Evolutionary conservation across 2,329 filamentous ascomycete species (phyloP), one percentile per base, ranked within the genome.

Genomic region (Ophiosphaerella korrae): DNA sequence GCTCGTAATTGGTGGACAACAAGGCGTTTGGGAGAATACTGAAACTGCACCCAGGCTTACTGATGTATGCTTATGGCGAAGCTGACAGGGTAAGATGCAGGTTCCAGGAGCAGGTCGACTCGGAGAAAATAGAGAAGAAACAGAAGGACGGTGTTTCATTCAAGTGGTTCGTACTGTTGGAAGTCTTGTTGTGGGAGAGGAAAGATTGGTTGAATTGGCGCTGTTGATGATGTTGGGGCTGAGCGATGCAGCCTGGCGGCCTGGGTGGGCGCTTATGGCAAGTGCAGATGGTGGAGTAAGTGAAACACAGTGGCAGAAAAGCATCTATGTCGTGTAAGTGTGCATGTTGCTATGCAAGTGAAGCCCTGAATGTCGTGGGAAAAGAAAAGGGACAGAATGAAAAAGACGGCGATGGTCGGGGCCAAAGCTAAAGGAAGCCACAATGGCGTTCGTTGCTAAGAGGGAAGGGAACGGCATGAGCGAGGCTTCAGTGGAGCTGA

Each of bases 191-290:
- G 46, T 38, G 38, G 51, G 42, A 11, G 54, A 48, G 21, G 21
- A 53, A 58, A 62, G 66, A 71, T 69, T 72, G 68, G 68, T 56
- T 55, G 50, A 53, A 53, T 70, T 71, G 63, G 62, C 63, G 63
- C 62, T 54, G 65, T 59, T 55, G 54, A 53, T 55, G 58, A 60
- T 55, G 64, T 49, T 53, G 56, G 56, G 60, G 58, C 44, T 53
- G 57, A 50, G 53, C 52, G 52, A 64, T 53, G 57, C 50, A 60
- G 66, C 55, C 66, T 62, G 18, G 18, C 18, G 18, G 18, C 18
- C 18, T 21, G 18, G 18, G 18, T 21, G 57, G 59, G 70, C 68
- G 70, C 68, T 67, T 72, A 58, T 57, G 65, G 53, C 54, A 57
- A 52, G 50, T 58, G 48, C 47, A 58, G 66, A 60, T 67, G 60